phyloP scores from a whole-genome alignment of 225 moss, liverwort and hornwort species.

The Asterella californica region DNA sequence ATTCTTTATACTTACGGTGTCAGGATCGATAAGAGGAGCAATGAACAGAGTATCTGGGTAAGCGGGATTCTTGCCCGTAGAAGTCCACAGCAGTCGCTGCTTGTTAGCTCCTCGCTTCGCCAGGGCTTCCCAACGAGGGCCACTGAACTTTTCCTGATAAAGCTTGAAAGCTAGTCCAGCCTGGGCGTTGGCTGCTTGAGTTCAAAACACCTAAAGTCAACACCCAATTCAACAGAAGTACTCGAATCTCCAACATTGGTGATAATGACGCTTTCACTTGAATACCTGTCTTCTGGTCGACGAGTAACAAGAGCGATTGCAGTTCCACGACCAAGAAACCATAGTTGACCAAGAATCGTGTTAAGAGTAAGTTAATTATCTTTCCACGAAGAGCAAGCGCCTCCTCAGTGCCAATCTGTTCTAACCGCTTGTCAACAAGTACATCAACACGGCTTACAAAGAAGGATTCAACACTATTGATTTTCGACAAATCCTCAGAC shows the following conservation, averaged over 20 bases:
- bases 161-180: too few relatives aligned
- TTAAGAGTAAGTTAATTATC: constrained; percentile 40
- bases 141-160: too few relatives aligned
- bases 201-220: too few relatives aligned
- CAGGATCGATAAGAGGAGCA: constrained; percentile 87
- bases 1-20: constrained; percentile 66
- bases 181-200: too few relatives aligned
- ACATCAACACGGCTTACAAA: constrained; percentile 86
- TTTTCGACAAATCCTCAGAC: constrained; percentile 60
- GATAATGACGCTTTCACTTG: too few relatives aligned
- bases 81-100: constrained; percentile 86
- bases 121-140: too few relatives aligned
- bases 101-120: constrained; percentile 88
- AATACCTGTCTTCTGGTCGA: background rate
- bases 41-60: constrained; percentile 89
- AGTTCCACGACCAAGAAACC: background rate
- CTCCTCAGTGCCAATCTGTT: too few relatives aligned
- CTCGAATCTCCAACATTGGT: too few relatives aligned
- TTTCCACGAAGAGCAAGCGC: too few relatives aligned
- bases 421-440: constrained; percentile 74
- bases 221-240: too few relatives aligned
- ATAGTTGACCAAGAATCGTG: too few relatives aligned
- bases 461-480: constrained; percentile 91
- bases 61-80: constrained; percentile 90
- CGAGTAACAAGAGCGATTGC: background rate